Percentiles rank a stretch among this genome's conserved stretches.
phyloP scores from a whole-genome alignment of 768 basidiomycete species.

The Mycena polygramma region DNA sequence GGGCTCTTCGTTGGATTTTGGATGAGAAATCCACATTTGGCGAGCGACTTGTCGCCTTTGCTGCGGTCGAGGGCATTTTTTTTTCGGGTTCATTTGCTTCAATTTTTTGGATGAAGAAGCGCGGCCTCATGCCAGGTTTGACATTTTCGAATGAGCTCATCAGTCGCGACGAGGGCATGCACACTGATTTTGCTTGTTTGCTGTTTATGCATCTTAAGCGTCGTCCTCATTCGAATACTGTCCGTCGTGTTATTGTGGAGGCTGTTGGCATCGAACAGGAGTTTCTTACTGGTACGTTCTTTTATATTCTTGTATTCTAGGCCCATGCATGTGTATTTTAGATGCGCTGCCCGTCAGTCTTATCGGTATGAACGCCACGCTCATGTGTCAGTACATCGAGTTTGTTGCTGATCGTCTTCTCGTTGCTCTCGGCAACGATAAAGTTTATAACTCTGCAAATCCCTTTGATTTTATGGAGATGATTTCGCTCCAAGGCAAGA shows the following conservation, averaged over 20 bases:
- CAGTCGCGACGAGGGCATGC: slow-evolving; percentile 95
- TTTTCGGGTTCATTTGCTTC: slow-evolving; percentile 95
- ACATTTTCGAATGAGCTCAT: slow-evolving; percentile 98
- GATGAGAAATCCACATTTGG: slow-evolving; percentile 86
- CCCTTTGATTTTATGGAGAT: slow-evolving; percentile 80
- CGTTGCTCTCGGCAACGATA: slow-evolving; percentile 85
- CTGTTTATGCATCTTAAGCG: slow-evolving; percentile 87
- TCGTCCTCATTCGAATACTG: slow-evolving; percentile 84
- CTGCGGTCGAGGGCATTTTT: slow-evolving; percentile 98
- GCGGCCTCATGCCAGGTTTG: slow-evolving; percentile 96
- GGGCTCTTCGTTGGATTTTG: slow-evolving; percentile 94
- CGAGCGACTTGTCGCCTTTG: slow-evolving; percentile 92
- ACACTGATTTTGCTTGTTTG: slow-evolving; percentile 96
- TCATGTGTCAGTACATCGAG: slow-evolving; percentile 95
- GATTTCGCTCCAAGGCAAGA: slow-evolving; percentile 75
- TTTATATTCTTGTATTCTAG: not conserved
- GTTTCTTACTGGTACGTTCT: slow-evolving; percentile 77
- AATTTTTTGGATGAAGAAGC: slow-evolving; percentile 98
- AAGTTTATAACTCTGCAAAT: slow-evolving; percentile 81
- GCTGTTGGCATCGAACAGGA: slow-evolving; percentile 91
- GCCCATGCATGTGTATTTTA: slow-evolving; percentile 42
- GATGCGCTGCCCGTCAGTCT: slow-evolving; percentile 88
- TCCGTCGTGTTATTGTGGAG: slow-evolving; percentile 79
- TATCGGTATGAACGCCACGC: slow-evolving; percentile 91
- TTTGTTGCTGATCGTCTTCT: slow-evolving; percentile 93